phyloP scores from a whole-genome alignment of 2,329 filamentous ascomycete species.

The Paraconiothyrium sp. region DNA sequence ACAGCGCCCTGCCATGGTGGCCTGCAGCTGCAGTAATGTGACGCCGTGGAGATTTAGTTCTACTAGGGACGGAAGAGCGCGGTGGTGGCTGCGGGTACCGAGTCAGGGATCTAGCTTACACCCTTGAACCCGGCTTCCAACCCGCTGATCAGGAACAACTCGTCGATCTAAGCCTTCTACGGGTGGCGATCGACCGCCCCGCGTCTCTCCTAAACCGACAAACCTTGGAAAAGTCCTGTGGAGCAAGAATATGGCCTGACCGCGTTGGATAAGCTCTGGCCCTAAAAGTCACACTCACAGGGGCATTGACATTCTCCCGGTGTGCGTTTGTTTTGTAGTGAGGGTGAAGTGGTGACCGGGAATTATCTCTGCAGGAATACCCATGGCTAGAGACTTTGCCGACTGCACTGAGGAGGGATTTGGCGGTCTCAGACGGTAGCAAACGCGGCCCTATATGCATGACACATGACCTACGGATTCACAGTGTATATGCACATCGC shows the following conservation, averaged over 20 bases:
- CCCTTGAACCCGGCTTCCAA: conserved; percentile 9
- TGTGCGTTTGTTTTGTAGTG: conserved; percentile 23
- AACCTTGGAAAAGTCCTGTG: neutral
- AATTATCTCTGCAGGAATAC: conserved; percentile 22
- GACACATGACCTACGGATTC: conserved; percentile 14
- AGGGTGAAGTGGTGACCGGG: conserved; percentile 16
- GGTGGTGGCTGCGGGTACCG: conserved; percentile 36
- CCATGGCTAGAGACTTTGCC: conserved; percentile 13
- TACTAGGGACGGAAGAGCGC: conserved; percentile 28
- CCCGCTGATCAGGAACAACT: conserved; percentile 17
- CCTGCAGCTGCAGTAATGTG: conserved; percentile 28
- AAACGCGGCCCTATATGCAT: conserved; percentile 19
- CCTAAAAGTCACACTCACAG: conserved; percentile 10
- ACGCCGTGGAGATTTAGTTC: conserved; percentile 31
- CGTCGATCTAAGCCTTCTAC: conserved; percentile 7
- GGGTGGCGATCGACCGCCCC: conserved; percentile 10
- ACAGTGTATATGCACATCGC: conserved; percentile 24
- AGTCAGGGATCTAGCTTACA: conserved; percentile 33
- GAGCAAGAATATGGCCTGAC: neutral
- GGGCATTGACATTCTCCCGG: conserved; percentile 20
- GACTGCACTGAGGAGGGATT: conserved; percentile 8
- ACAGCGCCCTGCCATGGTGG: conserved; percentile 31
- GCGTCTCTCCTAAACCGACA: conserved; percentile 1
- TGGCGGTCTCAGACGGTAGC: conserved; percentile 21
- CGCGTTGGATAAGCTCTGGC: neutral